phyloP scores from a whole-genome alignment of 768 basidiomycete genomes.

The Auriscalpium microsporum region DNA sequence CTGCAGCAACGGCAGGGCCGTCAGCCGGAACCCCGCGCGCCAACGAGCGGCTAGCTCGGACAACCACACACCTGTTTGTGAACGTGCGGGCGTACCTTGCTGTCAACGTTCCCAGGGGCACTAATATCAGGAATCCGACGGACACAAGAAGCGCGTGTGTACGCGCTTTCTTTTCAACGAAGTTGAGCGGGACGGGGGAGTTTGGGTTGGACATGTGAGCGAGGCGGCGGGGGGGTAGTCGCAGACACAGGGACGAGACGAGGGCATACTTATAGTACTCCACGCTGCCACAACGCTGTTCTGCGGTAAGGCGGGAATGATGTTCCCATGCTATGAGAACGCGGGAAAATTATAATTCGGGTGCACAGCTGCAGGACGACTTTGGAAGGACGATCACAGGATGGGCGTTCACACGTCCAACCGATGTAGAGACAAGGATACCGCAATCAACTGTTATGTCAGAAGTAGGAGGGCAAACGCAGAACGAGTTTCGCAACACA shows the following conservation, averaged over 20 bases:
- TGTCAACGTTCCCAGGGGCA: constrained; percentile 19
- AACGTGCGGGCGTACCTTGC: constrained; percentile 19
- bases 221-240: neutral
- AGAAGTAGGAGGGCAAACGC: too few relatives aligned
- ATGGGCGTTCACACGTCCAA: too few relatives aligned
- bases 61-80: constrained; percentile 3
- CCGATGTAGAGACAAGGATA: too few relatives aligned
- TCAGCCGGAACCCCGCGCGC: neutral
- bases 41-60: neutral
- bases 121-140: constrained; percentile 17
- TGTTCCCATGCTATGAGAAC: neutral
- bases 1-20: neutral
- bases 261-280: neutral
- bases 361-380: neutral
- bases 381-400: neutral
- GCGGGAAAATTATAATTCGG: neutral
- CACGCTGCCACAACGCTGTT: neutral
- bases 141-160: constrained; percentile 18
- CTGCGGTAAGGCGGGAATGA: neutral
- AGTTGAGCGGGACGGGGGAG: constrained; percentile 4
- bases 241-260: neutral
- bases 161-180: constrained; percentile 3
- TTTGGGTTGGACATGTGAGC: neutral
- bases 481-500: too few relatives aligned
- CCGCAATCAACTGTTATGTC: too few relatives aligned